Evolutionary conservation across 352 stramenopile species (phyloP).

Genomic region (Phytophthora nicotianae): DNA sequence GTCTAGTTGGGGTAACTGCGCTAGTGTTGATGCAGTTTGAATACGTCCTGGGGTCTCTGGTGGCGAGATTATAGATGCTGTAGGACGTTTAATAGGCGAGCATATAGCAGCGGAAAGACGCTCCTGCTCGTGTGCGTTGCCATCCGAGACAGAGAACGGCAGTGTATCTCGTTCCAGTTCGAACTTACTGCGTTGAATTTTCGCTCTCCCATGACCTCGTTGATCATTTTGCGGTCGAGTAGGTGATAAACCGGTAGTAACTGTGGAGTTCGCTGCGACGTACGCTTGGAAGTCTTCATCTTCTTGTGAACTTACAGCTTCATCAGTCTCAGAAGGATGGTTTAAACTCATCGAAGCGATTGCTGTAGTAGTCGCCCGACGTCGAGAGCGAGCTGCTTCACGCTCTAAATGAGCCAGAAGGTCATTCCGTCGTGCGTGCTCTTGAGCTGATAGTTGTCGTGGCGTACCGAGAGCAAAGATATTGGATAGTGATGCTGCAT

Average conservation of each 20-base stretch:
- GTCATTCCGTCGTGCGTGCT: slow-evolving; percentile 57
- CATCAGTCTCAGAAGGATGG: background rate
- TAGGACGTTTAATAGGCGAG: slow-evolving; percentile 42
- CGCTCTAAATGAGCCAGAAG: slow-evolving; percentile 54
- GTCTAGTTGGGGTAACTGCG: slow-evolving; percentile 56
- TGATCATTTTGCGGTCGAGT: slow-evolving; percentile 19
- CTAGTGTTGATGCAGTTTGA: slow-evolving; percentile 33
- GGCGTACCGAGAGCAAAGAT: slow-evolving; percentile 70
- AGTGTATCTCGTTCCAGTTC: slow-evolving; percentile 46
- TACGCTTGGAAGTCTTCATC: slow-evolving; percentile 48
- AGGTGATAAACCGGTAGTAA: slow-evolving; percentile 30
- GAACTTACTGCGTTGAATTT: slow-evolving; percentile 44
- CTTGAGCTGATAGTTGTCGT: slow-evolving; percentile 48
- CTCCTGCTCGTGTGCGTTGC: slow-evolving; percentile 37
- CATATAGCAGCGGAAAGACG: slow-evolving; percentile 30
- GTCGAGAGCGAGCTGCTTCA: slow-evolving; percentile 30
- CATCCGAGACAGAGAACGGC: slow-evolving; percentile 40
- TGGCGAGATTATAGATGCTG: background rate
- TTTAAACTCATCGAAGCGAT: slow-evolving; percentile 40
- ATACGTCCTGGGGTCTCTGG: slow-evolving; percentile 31
- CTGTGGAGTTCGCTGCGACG: slow-evolving; percentile 43
- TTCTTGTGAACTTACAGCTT: slow-evolving; percentile 9
- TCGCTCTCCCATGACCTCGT: slow-evolving; percentile 11
- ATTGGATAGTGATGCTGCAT: slow-evolving; percentile 48
- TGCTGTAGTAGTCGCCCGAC: slow-evolving; percentile 37